Evolutionary conservation across 2,329 filamentous ascomycete genomes (phyloP).

Genomic region (Fusarium liriodendri): DNA sequence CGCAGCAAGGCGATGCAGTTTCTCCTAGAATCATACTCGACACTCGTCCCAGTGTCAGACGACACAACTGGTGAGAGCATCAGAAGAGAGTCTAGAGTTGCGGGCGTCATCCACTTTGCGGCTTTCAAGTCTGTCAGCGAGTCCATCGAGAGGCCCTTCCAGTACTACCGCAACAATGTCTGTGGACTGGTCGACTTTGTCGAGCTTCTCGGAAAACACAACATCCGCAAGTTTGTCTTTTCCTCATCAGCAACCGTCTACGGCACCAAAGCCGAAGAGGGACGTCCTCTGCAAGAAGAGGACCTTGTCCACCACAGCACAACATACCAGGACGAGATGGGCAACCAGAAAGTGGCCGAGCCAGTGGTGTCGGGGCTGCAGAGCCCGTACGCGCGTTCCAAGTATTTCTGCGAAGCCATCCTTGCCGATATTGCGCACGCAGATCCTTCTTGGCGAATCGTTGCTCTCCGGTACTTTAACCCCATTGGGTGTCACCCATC

Average conservation of each 20-base stretch:
- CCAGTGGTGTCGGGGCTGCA: constrained; percentile 61
- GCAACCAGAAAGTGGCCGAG: constrained; percentile 43
- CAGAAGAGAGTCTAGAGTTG: constrained; percentile 23
- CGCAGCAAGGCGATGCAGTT: constrained; percentile 51
- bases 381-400: constrained; percentile 74
- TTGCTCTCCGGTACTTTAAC: constrained; percentile 75
- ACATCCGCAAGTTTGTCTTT: constrained; percentile 75
- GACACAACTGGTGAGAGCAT: background rate
- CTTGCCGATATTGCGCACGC: constrained; percentile 70
- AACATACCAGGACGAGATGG: constrained; percentile 61
- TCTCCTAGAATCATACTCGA: constrained; percentile 50
- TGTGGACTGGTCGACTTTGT: constrained; percentile 71
- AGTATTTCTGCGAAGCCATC: constrained; percentile 76
- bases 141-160: constrained; percentile 68
- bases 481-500: constrained; percentile 74
- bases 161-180: constrained; percentile 77
- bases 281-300: constrained; percentile 63
- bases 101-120: constrained; percentile 76
- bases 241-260: constrained; percentile 77
- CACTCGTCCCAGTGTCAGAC: constrained; percentile 13
- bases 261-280: constrained; percentile 63
- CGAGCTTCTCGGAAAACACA: constrained; percentile 65
- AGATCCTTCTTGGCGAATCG: constrained; percentile 71
- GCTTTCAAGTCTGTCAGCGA: constrained; percentile 75
- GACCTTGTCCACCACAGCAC: constrained; percentile 45